These are phyloP conservation scores for Penicillium salamii DNA, from an alignment of 495 filamentous ascomycete genomes.

Conservation along the genomic window DNA sequence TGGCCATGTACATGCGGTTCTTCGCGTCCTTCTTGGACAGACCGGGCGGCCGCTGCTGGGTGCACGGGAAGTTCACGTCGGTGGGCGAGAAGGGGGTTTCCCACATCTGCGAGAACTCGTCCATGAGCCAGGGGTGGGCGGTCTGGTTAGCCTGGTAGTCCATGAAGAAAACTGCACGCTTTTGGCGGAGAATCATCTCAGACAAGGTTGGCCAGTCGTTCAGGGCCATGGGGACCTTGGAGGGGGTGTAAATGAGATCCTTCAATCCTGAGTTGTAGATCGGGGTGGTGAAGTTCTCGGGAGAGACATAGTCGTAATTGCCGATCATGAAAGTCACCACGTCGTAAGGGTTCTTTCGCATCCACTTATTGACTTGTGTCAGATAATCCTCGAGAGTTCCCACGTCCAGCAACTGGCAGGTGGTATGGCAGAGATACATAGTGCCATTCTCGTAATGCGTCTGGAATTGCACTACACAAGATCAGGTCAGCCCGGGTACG, in stretches of 20 bases:
- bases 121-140: conserved; percentile 63
- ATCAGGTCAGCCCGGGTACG: conserved; percentile 1
- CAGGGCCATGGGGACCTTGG: conserved; percentile 63
- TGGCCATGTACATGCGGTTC: conserved; percentile 78
- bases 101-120: conserved; percentile 66
- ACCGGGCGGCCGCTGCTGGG: conserved; percentile 56
- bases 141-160: conserved; percentile 86
- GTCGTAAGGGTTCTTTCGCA: conserved; percentile 75
- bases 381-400: conserved; percentile 78
- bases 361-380: conserved; percentile 65
- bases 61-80: conserved; percentile 57
- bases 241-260: conserved; percentile 68
- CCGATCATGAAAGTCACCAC: conserved; percentile 88
- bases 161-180: conserved; percentile 64
- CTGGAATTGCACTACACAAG: conserved; percentile 73
- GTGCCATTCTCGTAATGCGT: conserved; percentile 65
- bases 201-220: conserved; percentile 83
- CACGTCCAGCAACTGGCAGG: conserved; percentile 73
- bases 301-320: conserved; percentile 69
- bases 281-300: conserved; percentile 56
- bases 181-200: conserved; percentile 67
- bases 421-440: conserved; percentile 68
- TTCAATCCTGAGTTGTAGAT: conserved; percentile 67
- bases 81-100: conserved; percentile 67
- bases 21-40: conserved; percentile 49